phyloP scores from a whole-genome alignment of 2,329 filamentous ascomycete species.

The Exserohilum rostratum region DNA sequence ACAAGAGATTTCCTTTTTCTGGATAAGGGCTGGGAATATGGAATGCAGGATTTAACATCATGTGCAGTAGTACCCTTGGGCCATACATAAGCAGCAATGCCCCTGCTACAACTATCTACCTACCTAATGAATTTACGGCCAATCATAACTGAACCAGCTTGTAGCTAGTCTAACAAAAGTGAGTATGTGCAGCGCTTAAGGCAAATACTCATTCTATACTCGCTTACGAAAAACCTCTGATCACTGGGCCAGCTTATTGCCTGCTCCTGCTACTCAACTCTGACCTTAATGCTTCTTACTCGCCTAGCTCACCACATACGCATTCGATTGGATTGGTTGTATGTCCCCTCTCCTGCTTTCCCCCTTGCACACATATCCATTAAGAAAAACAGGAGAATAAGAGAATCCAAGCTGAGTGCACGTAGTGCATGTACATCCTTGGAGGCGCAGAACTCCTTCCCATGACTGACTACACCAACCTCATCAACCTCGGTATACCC shows the following conservation, averaged over 20 bases:
- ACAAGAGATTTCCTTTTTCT: too few relatives aligned
- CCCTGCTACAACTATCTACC: too few relatives aligned
- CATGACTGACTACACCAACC: conserved; percentile 39
- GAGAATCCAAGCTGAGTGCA: too few relatives aligned
- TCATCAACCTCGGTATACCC: conserved; percentile 33
- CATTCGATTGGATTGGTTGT: conserved; percentile 50
- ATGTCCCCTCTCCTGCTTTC: too few relatives aligned
- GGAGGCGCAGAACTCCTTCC: conserved; percentile 41
- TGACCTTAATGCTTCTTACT: conserved; percentile 26
- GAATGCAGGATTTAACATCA: too few relatives aligned
- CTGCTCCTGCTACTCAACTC: not conserved
- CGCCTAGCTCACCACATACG: conserved; percentile 18
- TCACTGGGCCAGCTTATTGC: not conserved
- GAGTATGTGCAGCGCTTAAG: not conserved
- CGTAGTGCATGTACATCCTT: conserved; percentile 46
- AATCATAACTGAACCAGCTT: too few relatives aligned
- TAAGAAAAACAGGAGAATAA: conserved; percentile 27
- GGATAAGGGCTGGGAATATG: too few relatives aligned
- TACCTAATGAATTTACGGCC: too few relatives aligned
- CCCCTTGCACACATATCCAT: too few relatives aligned
- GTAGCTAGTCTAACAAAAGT: not conserved
- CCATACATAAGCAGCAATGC: too few relatives aligned
- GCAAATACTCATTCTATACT: not conserved
- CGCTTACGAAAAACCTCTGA: not conserved
- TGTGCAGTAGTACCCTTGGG: too few relatives aligned